Percentiles rank a stretch among this genome's conserved stretches.
phyloP scores from a whole-genome alignment of 805 yeast genomes.

The Isabelozyma pseudorhagii region DNA sequence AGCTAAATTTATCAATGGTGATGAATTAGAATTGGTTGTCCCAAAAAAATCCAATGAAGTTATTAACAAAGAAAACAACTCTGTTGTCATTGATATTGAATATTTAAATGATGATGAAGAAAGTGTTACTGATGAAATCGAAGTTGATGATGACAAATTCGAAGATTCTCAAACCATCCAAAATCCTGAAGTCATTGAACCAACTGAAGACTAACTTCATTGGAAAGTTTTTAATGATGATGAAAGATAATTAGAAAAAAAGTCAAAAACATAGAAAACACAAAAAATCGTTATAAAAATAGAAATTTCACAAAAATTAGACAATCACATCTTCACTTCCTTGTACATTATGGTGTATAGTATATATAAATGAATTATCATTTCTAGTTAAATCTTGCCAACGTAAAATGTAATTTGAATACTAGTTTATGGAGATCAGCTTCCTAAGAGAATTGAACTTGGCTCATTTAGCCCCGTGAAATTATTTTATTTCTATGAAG shows the following conservation, averaged over 20 bases:
- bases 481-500: too few species aligned
- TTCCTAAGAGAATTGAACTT: too few species aligned
- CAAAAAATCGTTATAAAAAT: not conserved
- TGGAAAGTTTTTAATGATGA: not conserved
- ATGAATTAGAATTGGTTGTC: slow-evolving; percentile 40
- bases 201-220: not conserved
- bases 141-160: not conserved
- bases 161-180: not conserved
- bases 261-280: not conserved
- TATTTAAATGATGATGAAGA: slow-evolving; percentile 5
- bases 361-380: not conserved
- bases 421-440: too few species aligned
- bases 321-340: not conserved
- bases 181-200: not conserved
- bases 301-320: not conserved
- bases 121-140: slow-evolving; percentile 1
- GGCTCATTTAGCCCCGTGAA: too few species aligned
- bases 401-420: too few species aligned
- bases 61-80: slow-evolving; percentile 12
- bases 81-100: slow-evolving; percentile 24
- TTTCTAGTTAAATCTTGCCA: not conserved
- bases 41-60: slow-evolving; percentile 25
- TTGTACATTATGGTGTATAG: not conserved
- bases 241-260: not conserved
- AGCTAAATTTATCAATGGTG: slow-evolving; percentile 34